These are phyloP conservation scores for Dendrobium huoshanense DNA, from an alignment of 106 monocot genomes.

Conservation along the genomic window DNA sequence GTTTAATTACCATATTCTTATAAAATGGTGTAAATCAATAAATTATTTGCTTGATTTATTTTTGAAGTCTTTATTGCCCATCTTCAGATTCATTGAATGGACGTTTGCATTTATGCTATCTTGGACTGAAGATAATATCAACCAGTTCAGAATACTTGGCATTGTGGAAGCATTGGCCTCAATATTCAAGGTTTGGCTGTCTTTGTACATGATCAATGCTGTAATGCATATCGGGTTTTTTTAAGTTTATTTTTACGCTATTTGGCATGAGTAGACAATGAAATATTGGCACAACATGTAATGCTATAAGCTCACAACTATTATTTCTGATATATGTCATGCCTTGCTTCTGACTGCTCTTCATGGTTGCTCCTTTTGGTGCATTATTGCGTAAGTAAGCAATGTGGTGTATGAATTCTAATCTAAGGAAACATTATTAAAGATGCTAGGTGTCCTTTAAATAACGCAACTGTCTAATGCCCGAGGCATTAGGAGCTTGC, in stretches of 20 bases:
- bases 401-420: too few species aligned
- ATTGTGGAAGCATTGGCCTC: constrained; percentile 80
- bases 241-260: background rate
- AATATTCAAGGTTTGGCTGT: constrained; percentile 70
- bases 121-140: constrained; percentile 40
- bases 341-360: too few species aligned
- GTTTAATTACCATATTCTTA: background rate
- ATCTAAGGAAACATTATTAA: too few species aligned
- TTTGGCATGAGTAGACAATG: background rate
- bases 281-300: too few species aligned
- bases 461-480: too few species aligned
- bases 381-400: too few species aligned
- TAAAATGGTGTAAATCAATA: background rate
- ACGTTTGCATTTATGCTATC: constrained; percentile 59
- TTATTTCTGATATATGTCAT: too few species aligned
- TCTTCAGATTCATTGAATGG: constrained; percentile 80
- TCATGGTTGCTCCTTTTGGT: too few species aligned
- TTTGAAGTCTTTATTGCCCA: constrained; percentile 6
- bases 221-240: background rate
- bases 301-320: too few species aligned
- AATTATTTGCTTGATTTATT: background rate
- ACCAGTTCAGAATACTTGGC: constrained; percentile 78
- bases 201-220: background rate
- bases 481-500: too few species aligned
- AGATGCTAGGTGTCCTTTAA: too few species aligned